phyloP scores from a whole-genome alignment of 1,139 yeast species.

The Blastobotrys apis region DNA sequence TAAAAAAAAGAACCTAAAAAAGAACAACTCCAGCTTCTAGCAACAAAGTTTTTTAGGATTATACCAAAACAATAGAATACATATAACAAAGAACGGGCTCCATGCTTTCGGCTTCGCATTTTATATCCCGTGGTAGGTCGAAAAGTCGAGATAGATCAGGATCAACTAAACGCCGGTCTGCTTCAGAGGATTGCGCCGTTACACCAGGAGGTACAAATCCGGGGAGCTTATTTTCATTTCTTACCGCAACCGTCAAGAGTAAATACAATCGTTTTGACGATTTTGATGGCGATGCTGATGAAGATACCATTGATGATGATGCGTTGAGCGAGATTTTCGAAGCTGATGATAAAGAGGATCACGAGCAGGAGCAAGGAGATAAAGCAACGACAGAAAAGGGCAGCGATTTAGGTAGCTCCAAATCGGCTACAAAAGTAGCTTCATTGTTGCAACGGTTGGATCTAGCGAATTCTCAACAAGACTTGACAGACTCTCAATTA shows the following conservation, averaged over 20 bases:
- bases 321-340: slow-evolving; percentile 12
- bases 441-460: not conserved
- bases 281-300: slow-evolving; percentile 27
- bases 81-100: not conserved
- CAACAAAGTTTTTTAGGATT: not conserved
- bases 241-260: slow-evolving; percentile 25
- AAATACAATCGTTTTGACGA: slow-evolving; percentile 24
- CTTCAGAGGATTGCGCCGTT: slow-evolving; percentile 11
- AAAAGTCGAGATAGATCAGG: not conserved
- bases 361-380: not conserved
- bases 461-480: slow-evolving; percentile 1
- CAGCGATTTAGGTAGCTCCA: slow-evolving; percentile 6
- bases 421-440: not conserved
- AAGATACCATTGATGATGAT: slow-evolving; percentile 23
- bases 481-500: too few relatives aligned
- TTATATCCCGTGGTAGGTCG: slow-evolving; percentile 7
- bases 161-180: slow-evolving; percentile 4
- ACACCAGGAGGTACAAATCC: not conserved
- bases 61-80: too few relatives aligned
- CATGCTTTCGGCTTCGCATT: slow-evolving; percentile 10
- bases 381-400: not conserved
- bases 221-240: slow-evolving; percentile 23
- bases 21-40: too few relatives aligned
- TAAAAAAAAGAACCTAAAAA: too few relatives aligned
- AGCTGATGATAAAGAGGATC: not conserved